Percentiles rank a stretch among this genome's conserved stretches.
These are phyloP conservation scores for Phoma herbarum DNA, from an alignment of 2,329 filamentous ascomycete species.

Conservation along the genomic window DNA sequence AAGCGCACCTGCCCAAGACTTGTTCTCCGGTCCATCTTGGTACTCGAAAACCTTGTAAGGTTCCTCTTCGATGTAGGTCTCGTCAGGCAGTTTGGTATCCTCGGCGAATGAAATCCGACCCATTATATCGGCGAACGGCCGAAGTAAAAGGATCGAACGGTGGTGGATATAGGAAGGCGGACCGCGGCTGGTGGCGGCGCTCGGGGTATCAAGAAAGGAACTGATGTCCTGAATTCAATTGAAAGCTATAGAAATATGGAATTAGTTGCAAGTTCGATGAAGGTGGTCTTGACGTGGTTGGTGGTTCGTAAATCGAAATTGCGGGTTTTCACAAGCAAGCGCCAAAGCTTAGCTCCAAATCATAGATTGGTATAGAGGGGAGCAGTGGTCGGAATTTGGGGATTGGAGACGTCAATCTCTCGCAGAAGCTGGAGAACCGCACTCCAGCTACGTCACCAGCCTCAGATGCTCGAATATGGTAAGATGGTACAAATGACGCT, in stretches of 20 bases:
- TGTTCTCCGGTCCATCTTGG: conserved; percentile 78
- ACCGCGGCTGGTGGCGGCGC: conserved; percentile 36
- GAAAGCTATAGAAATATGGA: conserved; percentile 21
- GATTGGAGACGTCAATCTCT: conserved; percentile 22
- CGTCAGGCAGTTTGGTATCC: conserved; percentile 59
- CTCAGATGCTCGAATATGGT: conserved; percentile 23
- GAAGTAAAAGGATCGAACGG: conserved; percentile 46
- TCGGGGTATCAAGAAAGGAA: conserved; percentile 34
- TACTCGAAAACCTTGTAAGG: conserved; percentile 79
- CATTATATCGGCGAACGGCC: conserved; percentile 64
- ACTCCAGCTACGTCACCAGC: conserved; percentile 33
- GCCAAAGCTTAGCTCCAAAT: conserved; percentile 30
- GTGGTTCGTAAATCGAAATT: conserved; percentile 10
- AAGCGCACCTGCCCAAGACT: conserved; percentile 93
- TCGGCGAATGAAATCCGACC: conserved; percentile 62
- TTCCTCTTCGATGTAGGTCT: conserved; percentile 64
- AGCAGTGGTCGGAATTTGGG: conserved; percentile 17
- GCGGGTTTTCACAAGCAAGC: conserved; percentile 22
- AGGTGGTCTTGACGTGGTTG: conserved; percentile 7
- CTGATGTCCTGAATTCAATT: conserved; percentile 35
- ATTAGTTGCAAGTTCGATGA: conserved; percentile 27
- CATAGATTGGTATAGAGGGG: conserved; percentile 26
- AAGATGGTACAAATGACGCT: conserved; percentile 39
- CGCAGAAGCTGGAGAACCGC: conserved; percentile 24
- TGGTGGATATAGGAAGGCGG: conserved; percentile 29